Base-by-base conservation (phyloP, 1,139 yeast species). In the Debaryomyces nepalensis region DNA sequence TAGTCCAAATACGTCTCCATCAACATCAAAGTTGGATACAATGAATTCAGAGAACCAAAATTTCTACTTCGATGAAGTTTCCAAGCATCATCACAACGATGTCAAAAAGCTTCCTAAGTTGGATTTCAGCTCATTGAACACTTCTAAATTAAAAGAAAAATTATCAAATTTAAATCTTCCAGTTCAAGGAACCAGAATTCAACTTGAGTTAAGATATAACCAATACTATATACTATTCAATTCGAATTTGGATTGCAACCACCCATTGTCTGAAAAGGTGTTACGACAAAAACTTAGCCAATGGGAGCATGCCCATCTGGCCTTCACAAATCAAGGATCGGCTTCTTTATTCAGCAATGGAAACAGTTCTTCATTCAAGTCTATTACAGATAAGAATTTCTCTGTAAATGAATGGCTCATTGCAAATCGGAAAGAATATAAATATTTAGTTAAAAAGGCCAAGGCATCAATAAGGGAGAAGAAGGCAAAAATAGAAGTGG, bases 161-260 rank as follows among this genome's bases (percentile, higher is more conserved):
- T 64, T 91, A 14, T 42, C 72, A 0, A 70, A 75, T 4, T 59
- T 80, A 23, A 79, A 80, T 15, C 59, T 91, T 5, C 79, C 91
- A 0, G 71, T 80, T 0, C 58, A 59, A 4, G 98, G 98, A 0
- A 65, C 83, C 2, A 68, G 88, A 48, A 66, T 66, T 19, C 85
- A 80, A 50, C 57, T 90, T 51, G 91, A 87, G 47, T 66, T 77
- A 23, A 68, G 98, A 35, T 87, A 86, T 58, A 82, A 82, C 46
- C 95, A 91, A 50, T 91, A 84, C 68, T 81, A 87, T 47, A 81
- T 85, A 26, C 59, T 90, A 11, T 87, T 84, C 81, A 91, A 91
- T 55, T 84, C 97, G 12, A 90, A 90, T 55, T 74, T 84, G 39
- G 97, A 90, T 56, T 77, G 90, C n/a, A 70, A 78, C 38, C 71